Conservation (phyloP, 108 stramenopile genomes). For the Pseudonitzschia pungens region DNA sequence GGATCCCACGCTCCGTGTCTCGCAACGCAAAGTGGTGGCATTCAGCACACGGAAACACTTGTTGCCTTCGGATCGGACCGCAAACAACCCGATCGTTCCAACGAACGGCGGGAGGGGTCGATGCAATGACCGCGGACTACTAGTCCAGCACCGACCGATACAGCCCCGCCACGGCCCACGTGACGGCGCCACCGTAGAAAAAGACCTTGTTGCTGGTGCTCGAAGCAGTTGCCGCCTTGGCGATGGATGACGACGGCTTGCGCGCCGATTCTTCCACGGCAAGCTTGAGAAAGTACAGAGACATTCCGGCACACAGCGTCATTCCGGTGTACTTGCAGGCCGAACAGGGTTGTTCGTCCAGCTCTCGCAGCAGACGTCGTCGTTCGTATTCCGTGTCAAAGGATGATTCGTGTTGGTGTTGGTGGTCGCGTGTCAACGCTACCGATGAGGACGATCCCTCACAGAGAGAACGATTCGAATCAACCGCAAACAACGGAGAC, state of each 20-base stretch:
- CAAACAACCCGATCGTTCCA: no score
- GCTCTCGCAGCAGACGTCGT: not conserved
- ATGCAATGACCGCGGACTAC: no score
- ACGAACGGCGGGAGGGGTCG: no score
- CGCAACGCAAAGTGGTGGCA: no score
- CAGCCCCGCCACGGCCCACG: conserved; percentile 56
- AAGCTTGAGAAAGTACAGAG: conserved; percentile 63
- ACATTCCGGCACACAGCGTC: conserved; percentile 60
- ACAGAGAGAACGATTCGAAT: not conserved
- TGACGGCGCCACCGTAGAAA: conserved; percentile 39
- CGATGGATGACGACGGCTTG: not conserved
- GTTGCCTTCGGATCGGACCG: no score
- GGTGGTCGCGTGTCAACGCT: not conserved
- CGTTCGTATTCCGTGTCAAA: not conserved
- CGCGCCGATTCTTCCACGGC: conserved; percentile 41
- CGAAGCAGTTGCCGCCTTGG: not conserved
- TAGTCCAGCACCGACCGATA: conserved; percentile 64
- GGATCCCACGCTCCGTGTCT: no score
- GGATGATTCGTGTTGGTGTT: not conserved
- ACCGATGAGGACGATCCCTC: conserved; percentile 2
- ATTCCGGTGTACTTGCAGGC: conserved; percentile 71
- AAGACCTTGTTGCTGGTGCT: conserved; percentile 22
- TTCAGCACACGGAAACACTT: no score
- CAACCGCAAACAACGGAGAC: not conserved
- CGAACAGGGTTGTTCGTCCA: conserved; percentile 43